These are phyloP conservation scores for Calonectria naviculata DNA, from an alignment of 2,329 filamentous ascomycete genomes.

Conservation along the genomic window DNA sequence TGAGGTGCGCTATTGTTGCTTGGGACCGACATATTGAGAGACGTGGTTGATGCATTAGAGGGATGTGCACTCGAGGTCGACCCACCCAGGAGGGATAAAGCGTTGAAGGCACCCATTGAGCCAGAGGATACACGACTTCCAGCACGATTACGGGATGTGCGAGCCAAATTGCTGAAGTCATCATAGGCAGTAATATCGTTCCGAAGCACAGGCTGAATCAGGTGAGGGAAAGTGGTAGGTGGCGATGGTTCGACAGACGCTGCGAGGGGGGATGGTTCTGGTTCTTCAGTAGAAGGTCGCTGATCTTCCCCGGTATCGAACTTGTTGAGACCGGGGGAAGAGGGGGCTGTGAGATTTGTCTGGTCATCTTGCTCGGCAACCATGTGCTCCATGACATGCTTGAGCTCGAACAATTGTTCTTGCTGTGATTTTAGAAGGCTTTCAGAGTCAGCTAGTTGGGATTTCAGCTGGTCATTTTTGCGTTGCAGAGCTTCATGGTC, in stretches of 20 bases:
- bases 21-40: constrained; percentile 62
- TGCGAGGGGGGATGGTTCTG: constrained; percentile 45
- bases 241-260: constrained; percentile 59
- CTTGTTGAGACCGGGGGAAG: constrained; percentile 81
- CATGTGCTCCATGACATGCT: constrained; percentile 92
- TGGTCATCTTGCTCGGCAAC: constrained; percentile 78
- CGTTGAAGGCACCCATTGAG: constrained; percentile 65
- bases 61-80: constrained; percentile 59
- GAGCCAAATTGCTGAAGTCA: constrained; percentile 84
- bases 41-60: constrained; percentile 71
- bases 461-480: constrained; percentile 87
- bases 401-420: constrained; percentile 91
- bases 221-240: constrained; percentile 80
- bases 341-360: constrained; percentile 78
- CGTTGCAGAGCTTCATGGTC: constrained; percentile 85
- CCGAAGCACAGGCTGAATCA: constrained; percentile 85
- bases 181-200: constrained; percentile 84
- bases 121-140: constrained; percentile 77
- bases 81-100: constrained; percentile 55
- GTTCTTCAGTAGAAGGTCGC: constrained; percentile 43
- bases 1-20: constrained; percentile 65
- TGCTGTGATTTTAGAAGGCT: constrained; percentile 88
- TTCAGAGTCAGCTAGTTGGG: constrained; percentile 89
- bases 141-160: constrained; percentile 70
- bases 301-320: constrained; percentile 69